Percentiles rank a stretch among this genome's conserved stretches.
These are phyloP conservation scores for Malus hybrid DNA, from an alignment of 331 rosid species.

Conservation along the genomic window DNA sequence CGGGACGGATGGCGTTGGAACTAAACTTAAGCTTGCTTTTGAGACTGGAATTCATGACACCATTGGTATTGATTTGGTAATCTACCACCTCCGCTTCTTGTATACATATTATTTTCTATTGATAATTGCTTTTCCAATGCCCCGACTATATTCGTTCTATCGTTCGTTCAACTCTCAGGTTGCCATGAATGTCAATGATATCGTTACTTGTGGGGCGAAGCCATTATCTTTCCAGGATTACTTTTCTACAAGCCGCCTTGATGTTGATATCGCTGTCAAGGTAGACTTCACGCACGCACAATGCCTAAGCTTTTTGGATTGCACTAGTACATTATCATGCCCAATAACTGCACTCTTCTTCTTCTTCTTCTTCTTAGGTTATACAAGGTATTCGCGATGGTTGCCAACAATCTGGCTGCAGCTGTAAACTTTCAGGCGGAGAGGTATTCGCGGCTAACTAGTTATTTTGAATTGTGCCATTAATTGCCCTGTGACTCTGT, in stretches of 20 bases:
- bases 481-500: not conserved
- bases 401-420: constrained; percentile 64
- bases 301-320: constrained; percentile 1
- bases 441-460: constrained; percentile 46
- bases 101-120: not conserved
- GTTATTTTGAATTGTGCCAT: not conserved
- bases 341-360: not conserved
- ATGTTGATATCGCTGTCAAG: constrained; percentile 88
- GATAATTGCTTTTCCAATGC: not conserved
- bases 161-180: constrained; percentile 35
- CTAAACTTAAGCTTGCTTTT: constrained; percentile 85
- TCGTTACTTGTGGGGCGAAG: constrained; percentile 88
- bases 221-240: constrained; percentile 93
- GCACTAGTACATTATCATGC: not conserved
- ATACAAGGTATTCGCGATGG: constrained; percentile 83
- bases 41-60: constrained; percentile 87
- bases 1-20: constrained; percentile 92
- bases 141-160: not conserved
- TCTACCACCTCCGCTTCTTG: not conserved
- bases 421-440: constrained; percentile 73
- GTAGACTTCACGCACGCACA: constrained; percentile 16
- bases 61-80: constrained; percentile 91
- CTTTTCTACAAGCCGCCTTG: constrained; percentile 81
- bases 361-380: constrained; percentile 36
- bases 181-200: constrained; percentile 94